Base-by-base conservation (phyloP, 2,329 filamentous ascomycete genomes). In the Alternaria tenuissima region DNA sequence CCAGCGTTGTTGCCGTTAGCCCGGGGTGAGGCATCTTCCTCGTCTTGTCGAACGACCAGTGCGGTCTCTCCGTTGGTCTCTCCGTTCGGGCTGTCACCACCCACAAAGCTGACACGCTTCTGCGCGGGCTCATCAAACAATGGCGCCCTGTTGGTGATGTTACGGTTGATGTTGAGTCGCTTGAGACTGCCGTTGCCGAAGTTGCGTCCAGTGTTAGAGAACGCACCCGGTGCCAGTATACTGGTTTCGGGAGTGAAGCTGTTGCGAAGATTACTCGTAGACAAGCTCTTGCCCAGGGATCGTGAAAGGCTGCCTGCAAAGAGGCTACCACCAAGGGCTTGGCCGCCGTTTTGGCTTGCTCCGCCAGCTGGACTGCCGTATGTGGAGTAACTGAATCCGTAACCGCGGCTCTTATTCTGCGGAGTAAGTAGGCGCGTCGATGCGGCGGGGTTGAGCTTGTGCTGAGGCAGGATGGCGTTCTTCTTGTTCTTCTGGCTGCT, bases 301-400 rank as follows among this genome's bases (percentile, higher is more conserved):
- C 91, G 87, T 57, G 88, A 88, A 44, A 92, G 81, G 73, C 88
- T 91, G n/a, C 88, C 84, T 24, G 71, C 66, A 39, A 78, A 72
- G 12, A 77, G 61, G 49, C 75, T 78, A 38, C 70, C 69, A 36
- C 67, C 66, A 38, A 87, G 86, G 54, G 84, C 87, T 4, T 94
- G 93, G 7, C 91, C 94, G 39, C 91, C 92, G 41, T 91, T 91
- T 71, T 95, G 85, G 73, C 89, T 85, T 5, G 90, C 86, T 22
- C 86, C 87, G 67, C 88, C 92, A 58, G 84, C 88, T 6, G 94
- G 93, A 1, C 91, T 94, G 44, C 92, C 93, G 70, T 96, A 97
- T 3, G 90, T 93, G 65, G 93, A 96, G 80, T 97, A 97, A 2
- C 91, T 93, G 77, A 97, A 96, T 3, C 94, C 94, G 74, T 92